These are phyloP conservation scores for Amanita polypyramis DNA, from an alignment of 768 basidiomycete genomes.

Conservation along the genomic window DNA sequence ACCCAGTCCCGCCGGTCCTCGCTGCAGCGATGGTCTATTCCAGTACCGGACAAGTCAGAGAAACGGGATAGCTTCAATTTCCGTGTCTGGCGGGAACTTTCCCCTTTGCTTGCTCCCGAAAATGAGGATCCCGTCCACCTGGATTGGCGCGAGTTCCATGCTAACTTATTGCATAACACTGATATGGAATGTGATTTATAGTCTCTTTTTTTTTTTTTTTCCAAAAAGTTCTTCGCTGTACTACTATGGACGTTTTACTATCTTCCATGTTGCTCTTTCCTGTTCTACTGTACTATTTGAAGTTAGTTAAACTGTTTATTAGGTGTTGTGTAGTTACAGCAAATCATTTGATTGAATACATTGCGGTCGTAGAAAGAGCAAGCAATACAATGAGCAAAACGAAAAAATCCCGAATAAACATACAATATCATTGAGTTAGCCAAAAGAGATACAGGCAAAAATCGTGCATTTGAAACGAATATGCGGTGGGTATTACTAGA, in stretches of 20 bases:
- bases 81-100: neutral
- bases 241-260: neutral
- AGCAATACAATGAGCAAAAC: neutral
- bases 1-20: neutral
- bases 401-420: neutral
- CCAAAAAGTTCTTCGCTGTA: neutral
- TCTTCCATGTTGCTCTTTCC: too few relatives aligned
- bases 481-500: neutral
- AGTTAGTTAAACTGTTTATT: neutral
- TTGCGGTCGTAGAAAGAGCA: neutral
- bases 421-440: neutral
- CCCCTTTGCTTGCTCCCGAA: slow-evolving; percentile 14
- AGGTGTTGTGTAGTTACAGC: neutral
- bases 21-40: neutral
- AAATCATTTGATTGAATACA: neutral
- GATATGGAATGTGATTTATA: neutral
- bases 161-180: slow-evolving; percentile 17
- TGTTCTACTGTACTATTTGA: too few relatives aligned
- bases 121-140: slow-evolving; percentile 27
- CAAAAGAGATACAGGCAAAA: neutral
- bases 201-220: neutral
- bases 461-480: slow-evolving; percentile 6
- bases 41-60: neutral
- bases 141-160: slow-evolving; percentile 52
- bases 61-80: neutral